Evolutionary conservation across 2,329 filamentous ascomycete genomes (phyloP), one percentile per base, ranked within the genome.

Genomic region (Pezicula neosporulosa): DNA sequence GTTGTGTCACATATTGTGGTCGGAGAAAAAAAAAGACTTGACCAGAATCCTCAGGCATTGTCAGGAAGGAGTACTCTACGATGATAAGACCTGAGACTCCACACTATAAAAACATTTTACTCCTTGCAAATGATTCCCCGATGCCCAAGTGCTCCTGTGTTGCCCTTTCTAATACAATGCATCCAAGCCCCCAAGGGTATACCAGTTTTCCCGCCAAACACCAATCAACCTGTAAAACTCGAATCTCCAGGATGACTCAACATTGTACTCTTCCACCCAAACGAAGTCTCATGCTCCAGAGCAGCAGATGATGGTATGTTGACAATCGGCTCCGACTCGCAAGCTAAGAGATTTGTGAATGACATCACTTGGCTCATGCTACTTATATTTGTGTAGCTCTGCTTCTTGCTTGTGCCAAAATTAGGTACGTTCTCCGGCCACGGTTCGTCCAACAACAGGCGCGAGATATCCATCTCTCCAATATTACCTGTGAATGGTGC

Each of bases 401-500:
- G 60, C 38, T 60, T 63, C 35, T 62, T 59, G 50, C 59, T 63
- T 13, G 54, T 44, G 45, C 33, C 53, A 21, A 56, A 45, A 21
- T 37, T 54, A 3, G 62, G 50, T 39, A 57, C 37, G 30, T 36
- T 55, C 19, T 59, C 54, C 41, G 55, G 49, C 59, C 62, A 64
- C 4, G 68, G 67, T 55, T 82, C 80, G 48, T 83, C 79, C n/a
- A 84, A 70, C 2, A 85, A 64, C 2, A 85, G 70, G 12, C 81
- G 74, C 15, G 80, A 81, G 43, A 85, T 82, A 47, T 82, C 81
- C 81, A 85, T 85, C 62, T 83, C 81, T 15, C 78, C 75, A 8
- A 72, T 68, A 46, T 56, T 70, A 3, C 71, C 72, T 44, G 72
- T 64, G 49, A 74, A 69, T 3, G 75, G 70, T 3, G 70, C 61